Evolutionary conservation across 805 yeast species (phyloP).

Genomic region (Yamadazyma tumulicola): DNA sequence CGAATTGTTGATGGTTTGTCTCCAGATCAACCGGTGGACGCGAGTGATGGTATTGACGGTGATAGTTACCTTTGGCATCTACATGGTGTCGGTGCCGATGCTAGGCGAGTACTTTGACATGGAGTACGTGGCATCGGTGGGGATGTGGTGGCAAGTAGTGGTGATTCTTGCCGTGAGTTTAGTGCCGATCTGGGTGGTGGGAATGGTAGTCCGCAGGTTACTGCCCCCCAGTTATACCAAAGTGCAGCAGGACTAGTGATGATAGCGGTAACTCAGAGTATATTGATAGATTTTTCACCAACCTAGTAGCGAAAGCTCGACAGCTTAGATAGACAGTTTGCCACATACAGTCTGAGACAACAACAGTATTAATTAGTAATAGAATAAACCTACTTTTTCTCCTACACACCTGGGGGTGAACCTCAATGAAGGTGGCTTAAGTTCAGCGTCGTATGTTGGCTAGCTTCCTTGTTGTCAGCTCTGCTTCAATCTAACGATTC

Average conservation of each 20-base stretch:
- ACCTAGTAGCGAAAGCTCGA: neutral
- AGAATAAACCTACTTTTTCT: too few relatives aligned
- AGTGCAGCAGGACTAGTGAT: slow-evolving; percentile 68
- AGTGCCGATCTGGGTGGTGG: slow-evolving; percentile 86
- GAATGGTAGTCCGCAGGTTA: slow-evolving; percentile 66
- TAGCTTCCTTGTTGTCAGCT: too few relatives aligned
- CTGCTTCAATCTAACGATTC: too few relatives aligned
- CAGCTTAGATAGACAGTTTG: neutral
- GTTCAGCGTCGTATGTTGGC: too few relatives aligned
- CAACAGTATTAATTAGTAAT: too few relatives aligned
- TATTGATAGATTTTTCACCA: neutral
- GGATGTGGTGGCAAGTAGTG: slow-evolving; percentile 66
- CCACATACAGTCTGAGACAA: too few relatives aligned
- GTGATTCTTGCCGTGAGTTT: slow-evolving; percentile 67
- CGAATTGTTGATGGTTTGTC: slow-evolving; percentile 89
- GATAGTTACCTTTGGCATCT: slow-evolving; percentile 62
- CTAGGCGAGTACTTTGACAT: slow-evolving; percentile 84
- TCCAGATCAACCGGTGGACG: slow-evolving; percentile 92
- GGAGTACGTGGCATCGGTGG: slow-evolving; percentile 50
- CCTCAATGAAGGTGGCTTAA: too few relatives aligned
- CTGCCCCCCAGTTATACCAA: slow-evolving; percentile 97
- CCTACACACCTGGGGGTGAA: too few relatives aligned
- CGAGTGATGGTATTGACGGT: slow-evolving; percentile 71
- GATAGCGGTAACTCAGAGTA: neutral
- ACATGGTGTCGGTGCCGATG: slow-evolving; percentile 76